phyloP scores from a whole-genome alignment of 208 protist genomes.

The Trypanosoma caninum region DNA sequence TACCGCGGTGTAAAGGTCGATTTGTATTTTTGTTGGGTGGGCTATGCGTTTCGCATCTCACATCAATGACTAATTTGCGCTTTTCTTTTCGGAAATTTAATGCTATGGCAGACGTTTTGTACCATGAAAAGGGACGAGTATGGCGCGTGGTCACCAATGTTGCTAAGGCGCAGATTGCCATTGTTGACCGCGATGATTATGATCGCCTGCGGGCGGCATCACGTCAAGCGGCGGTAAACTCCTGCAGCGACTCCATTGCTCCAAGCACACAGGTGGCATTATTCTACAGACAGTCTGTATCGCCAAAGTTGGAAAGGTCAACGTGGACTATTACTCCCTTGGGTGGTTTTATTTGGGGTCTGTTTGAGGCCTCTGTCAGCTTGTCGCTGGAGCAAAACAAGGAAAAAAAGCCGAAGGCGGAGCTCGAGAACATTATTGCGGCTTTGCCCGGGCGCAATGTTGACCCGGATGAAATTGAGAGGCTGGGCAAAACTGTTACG shows the following conservation, averaged over 20 bases:
- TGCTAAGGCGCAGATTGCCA: constrained; percentile 55
- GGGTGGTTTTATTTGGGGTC: constrained; percentile 84
- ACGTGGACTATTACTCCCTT: constrained; percentile 26
- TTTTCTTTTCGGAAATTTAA: constrained; percentile 57
- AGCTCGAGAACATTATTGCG: constrained; percentile 24
- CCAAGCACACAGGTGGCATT: constrained; percentile 19
- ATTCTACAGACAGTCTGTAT: neutral
- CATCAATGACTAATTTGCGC: constrained; percentile 77
- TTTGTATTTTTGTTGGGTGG: constrained; percentile 74
- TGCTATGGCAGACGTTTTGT: constrained; percentile 42
- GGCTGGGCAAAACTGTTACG: constrained; percentile 47
- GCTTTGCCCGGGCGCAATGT: neutral
- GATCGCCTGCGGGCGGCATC: constrained; percentile 37
- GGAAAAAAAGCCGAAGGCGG: constrained; percentile 28
- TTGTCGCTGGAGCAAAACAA: constrained; percentile 61
- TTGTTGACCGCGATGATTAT: constrained; percentile 86
- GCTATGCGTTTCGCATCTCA: constrained; percentile 70
- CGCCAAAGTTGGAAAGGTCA: neutral
- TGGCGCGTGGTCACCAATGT: constrained; percentile 59
- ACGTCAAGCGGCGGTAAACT: neutral
- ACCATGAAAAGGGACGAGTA: constrained; percentile 23
- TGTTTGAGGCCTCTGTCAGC: constrained; percentile 64
- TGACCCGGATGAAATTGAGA: constrained; percentile 28
- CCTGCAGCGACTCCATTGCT: constrained; percentile 26
- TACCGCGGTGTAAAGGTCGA: constrained; percentile 7